These are phyloP conservation scores for Gloeophyllum trabeum DNA, from an alignment of 768 basidiomycete genomes.

Conservation along the genomic window DNA sequence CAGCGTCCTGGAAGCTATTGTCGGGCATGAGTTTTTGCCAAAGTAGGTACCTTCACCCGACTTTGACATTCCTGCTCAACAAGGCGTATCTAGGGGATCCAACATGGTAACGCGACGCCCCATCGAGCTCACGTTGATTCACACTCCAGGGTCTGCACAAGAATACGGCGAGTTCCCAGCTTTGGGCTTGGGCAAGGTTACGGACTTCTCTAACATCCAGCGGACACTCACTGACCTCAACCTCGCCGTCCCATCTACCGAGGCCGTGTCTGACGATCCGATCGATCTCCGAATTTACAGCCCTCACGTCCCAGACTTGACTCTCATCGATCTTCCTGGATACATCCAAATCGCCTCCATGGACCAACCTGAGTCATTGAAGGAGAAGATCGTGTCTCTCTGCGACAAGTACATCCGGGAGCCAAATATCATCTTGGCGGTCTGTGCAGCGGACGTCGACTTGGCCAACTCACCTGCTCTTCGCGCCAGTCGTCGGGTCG, in stretches of 20 bases:
- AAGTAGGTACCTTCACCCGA: constrained; percentile 52
- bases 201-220: constrained; percentile 88
- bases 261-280: constrained; percentile 89
- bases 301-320: constrained; percentile 91
- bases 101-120: constrained; percentile 99
- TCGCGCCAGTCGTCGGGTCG: constrained; percentile 85
- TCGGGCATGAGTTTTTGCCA: constrained; percentile 95
- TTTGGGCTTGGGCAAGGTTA: constrained; percentile 80
- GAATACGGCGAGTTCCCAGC: constrained; percentile 95
- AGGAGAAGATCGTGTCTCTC: constrained; percentile 80
- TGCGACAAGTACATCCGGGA: constrained; percentile 99
- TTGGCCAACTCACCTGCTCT: constrained; percentile 96
- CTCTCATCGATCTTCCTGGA: constrained; percentile 93
- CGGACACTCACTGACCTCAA: constrained; percentile 91
- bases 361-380: constrained; percentile 92
- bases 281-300: constrained; percentile 97
- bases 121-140: constrained; percentile 93
- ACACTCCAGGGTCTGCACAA: constrained; percentile 59
- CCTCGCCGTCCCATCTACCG: constrained; percentile 78
- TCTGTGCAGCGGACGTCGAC: constrained; percentile 98
- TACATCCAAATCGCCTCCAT: constrained; percentile 92
- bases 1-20: constrained; percentile 92
- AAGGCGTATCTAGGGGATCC: constrained; percentile 63
- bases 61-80: constrained; percentile 1
- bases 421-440: constrained; percentile 98